Base-by-base conservation (phyloP, 1,139 yeast genomes). In the Wickerhamomyces sp. region DNA sequence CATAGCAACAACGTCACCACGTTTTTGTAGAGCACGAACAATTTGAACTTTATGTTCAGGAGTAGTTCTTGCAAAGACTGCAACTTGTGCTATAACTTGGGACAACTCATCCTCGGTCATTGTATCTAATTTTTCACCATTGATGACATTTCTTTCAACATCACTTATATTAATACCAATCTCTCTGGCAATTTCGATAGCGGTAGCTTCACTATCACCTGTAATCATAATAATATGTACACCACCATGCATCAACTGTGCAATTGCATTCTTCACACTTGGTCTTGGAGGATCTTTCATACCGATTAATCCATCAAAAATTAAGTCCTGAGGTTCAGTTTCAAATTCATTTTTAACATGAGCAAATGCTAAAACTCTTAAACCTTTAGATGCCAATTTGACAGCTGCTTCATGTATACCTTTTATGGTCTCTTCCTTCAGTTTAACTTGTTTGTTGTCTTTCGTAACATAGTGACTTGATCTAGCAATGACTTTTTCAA, bases 1-100 rank as follows among this genome's bases (percentile, higher is more conserved):
- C 99, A 93, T 93, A 37, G 97, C 99, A 42, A 93, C 99, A 52
- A 91, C 84, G 65, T 93, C 96, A 40, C 97, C 98, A 58, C 95
- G 78, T 61, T 81, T 76, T 66, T 93, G 97, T 56, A 93, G 75
- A 1, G 97, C 97, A 60, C 87, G 79, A 32, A 93, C 96, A 66
- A 93, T 93, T 44, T 86, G 75, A 49, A 93, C 87, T 65, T 93
- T 93, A 69, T 93, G 96, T 62, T 91, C 96, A 1, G 99, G 99
- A 1, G 97, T 85, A 10, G 97, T 91, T 69, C 99, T 81, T 3
- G 98, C 98, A 72, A 93, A 91, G 7, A 93, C 91, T 30, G 93
- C 83, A 27, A 91, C 95, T 52, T 84, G 79, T 50, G 82, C 81
- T 60, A 91, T 86, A 6, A 87, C 84, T 44, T 78, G 79, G 2